Percentiles rank a stretch among this genome's conserved stretches.
These are phyloP conservation scores for Omphalotus guepiniiformis DNA, from an alignment of 768 basidiomycete genomes.

Conservation along the genomic window DNA sequence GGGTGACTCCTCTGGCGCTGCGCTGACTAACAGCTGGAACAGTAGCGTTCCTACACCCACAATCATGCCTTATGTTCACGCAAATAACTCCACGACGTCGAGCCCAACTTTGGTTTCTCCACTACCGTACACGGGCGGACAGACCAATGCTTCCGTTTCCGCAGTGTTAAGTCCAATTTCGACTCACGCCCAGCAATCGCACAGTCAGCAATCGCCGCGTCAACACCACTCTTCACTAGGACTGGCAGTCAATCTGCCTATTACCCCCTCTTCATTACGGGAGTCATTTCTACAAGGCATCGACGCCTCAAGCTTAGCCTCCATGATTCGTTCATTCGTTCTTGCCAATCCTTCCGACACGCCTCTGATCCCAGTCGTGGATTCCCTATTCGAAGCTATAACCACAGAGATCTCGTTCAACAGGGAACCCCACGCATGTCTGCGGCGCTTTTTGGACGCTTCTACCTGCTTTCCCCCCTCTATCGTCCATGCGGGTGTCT, in stretches of 20 bases:
- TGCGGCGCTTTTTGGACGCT: constrained; percentile 51
- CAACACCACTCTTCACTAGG: constrained; percentile 7
- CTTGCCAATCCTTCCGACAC: constrained; percentile 45
- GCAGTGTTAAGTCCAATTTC: no score
- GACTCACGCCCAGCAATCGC: constrained; percentile 12
- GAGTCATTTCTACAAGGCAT: constrained; percentile 33
- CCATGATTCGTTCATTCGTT: constrained; percentile 49
- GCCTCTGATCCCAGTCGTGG: constrained; percentile 45
- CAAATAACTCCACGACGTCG: constrained; percentile 33
- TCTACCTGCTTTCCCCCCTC: constrained; percentile 45
- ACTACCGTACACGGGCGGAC: constrained; percentile 40
- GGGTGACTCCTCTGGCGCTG: not conserved
- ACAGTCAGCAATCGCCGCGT: constrained; percentile 4
- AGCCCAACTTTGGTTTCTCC: constrained; percentile 27
- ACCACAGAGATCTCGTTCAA: constrained; percentile 30
- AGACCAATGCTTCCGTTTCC: constrained; percentile 23
- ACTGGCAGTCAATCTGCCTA: constrained; percentile 21
- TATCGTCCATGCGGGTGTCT: constrained; percentile 49
- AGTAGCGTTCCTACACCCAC: constrained; percentile 25
- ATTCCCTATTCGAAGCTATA: constrained; percentile 53
- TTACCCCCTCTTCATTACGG: constrained; percentile 23
- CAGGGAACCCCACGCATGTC: constrained; percentile 36
- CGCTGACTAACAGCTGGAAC: constrained; percentile 2
- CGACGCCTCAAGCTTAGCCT: constrained; percentile 45
- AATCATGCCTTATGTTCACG: constrained; percentile 36